Evolutionary conservation across 1,139 yeast genomes (phyloP).

Genomic region (Saccharomyces hybrid): DNA sequence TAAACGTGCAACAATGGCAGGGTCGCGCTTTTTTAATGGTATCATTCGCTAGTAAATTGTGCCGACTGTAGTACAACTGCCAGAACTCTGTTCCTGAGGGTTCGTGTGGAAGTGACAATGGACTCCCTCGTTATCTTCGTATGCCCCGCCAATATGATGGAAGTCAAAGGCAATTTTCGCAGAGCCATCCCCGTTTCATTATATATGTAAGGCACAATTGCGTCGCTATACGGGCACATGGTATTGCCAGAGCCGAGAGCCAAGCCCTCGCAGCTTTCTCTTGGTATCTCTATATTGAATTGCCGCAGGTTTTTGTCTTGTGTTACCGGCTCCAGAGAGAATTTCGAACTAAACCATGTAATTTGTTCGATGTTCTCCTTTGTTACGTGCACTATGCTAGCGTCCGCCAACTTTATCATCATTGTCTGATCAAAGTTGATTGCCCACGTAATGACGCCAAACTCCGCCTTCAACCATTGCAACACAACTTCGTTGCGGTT

Average conservation of each 20-base stretch:
- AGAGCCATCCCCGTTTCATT: conserved; percentile 15
- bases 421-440: neutral
- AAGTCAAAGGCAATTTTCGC: conserved; percentile 10
- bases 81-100: conserved; percentile 3
- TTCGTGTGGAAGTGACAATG: conserved; percentile 3
- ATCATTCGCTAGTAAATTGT: neutral
- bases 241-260: neutral
- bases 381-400: neutral
- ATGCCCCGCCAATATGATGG: conserved; percentile 1
- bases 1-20: neutral
- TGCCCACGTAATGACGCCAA: neutral
- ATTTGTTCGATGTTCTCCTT: neutral
- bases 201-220: conserved; percentile 14
- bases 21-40: neutral
- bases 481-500: neutral
- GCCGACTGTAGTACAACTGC: neutral
- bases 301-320: conserved; percentile 11
- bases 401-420: conserved; percentile 1
- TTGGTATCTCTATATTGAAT: conserved; percentile 16
- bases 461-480: neutral
- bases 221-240: conserved; percentile 2
- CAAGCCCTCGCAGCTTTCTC: conserved; percentile 10
- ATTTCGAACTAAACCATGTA: conserved; percentile 1
- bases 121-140: neutral
- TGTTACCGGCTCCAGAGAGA: conserved; percentile 7